Conservation (phyloP, 495 filamentous ascomycete genomes). For the Penicillium desertorum region DNA sequence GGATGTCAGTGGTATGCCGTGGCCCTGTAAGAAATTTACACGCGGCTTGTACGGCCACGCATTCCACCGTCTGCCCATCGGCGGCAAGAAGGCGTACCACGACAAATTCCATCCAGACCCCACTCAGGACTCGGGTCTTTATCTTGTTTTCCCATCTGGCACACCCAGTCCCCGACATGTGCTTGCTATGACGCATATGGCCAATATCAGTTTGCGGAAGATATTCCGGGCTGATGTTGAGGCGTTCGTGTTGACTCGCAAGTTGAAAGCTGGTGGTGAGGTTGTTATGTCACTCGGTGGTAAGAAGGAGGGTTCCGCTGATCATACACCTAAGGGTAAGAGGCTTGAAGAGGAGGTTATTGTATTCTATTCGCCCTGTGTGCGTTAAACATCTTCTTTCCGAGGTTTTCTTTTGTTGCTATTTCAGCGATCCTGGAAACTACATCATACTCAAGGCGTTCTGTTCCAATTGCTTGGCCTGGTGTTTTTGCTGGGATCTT, state of each 20-base stretch:
- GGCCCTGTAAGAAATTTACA: conserved; percentile 26
- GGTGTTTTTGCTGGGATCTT: background rate
- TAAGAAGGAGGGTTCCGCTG: background rate
- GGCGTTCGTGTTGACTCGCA: conserved; percentile 7
- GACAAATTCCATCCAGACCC: conserved; percentile 44
- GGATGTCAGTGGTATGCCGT: conserved; percentile 34
- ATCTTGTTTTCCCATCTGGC: conserved; percentile 38
- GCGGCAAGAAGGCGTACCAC: conserved; percentile 46
- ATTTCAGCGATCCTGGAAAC: conserved; percentile 10
- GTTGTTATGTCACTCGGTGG: background rate
- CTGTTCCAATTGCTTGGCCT: background rate
- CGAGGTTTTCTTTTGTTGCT: background rate
- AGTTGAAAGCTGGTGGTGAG: background rate
- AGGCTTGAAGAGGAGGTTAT: background rate
- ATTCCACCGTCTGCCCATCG: conserved; percentile 35
- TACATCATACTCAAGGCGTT: conserved; percentile 27
- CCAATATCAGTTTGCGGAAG: conserved; percentile 37
- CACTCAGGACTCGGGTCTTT: conserved; percentile 32
- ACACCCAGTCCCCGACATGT: conserved; percentile 33
- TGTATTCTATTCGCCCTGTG: background rate
- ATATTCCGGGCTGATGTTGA: conserved; percentile 27
- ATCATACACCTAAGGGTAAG: background rate
- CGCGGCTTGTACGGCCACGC: conserved; percentile 30
- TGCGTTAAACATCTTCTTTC: background rate
- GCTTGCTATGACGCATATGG: conserved; percentile 42